Percentiles rank a stretch among this genome's conserved stretches.
Conservation (phyloP, 257 asterid genomes). For the Coffea eugenioides region DNA sequence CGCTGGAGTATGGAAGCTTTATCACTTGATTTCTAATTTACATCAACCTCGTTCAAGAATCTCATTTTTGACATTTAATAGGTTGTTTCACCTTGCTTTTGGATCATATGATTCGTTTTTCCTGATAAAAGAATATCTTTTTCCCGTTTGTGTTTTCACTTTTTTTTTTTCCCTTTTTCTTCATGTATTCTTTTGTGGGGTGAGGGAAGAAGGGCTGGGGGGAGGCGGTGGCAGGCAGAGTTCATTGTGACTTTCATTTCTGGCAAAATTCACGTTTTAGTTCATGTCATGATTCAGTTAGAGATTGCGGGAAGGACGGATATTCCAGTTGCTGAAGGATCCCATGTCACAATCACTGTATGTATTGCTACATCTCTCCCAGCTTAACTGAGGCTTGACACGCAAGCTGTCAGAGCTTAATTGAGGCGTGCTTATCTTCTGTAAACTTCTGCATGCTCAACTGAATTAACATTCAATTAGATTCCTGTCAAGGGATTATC, state of each 20-base stretch:
- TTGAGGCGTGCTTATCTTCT: too few species aligned
- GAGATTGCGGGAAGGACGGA: conserved; percentile 91
- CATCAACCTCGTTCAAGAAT: background rate
- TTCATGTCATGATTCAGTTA: conserved; percentile 47
- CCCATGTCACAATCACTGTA: conserved; percentile 91
- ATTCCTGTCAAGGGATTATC: background rate
- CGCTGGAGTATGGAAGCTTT: background rate
- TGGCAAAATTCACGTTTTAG: conserved; percentile 10
- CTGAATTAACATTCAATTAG: background rate
- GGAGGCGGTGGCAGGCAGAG: conserved; percentile 1
- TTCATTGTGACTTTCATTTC: background rate
- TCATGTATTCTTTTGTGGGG: background rate
- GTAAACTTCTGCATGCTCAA: too few species aligned
- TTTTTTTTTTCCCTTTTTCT: background rate
- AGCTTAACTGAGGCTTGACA: background rate
- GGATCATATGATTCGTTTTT: background rate
- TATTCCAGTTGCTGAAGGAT: conserved; percentile 98
- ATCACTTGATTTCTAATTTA: background rate
- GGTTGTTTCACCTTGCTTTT: background rate
- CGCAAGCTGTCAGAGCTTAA: too few species aligned
- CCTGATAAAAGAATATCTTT: background rate
- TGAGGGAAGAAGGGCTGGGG: background rate
- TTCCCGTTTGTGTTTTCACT: background rate
- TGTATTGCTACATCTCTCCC: conserved; percentile 23
- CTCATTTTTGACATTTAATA: background rate